phyloP scores from a whole-genome alignment of 2,329 filamentous ascomycete genomes.

The Scolecobasidium constrictum region DNA sequence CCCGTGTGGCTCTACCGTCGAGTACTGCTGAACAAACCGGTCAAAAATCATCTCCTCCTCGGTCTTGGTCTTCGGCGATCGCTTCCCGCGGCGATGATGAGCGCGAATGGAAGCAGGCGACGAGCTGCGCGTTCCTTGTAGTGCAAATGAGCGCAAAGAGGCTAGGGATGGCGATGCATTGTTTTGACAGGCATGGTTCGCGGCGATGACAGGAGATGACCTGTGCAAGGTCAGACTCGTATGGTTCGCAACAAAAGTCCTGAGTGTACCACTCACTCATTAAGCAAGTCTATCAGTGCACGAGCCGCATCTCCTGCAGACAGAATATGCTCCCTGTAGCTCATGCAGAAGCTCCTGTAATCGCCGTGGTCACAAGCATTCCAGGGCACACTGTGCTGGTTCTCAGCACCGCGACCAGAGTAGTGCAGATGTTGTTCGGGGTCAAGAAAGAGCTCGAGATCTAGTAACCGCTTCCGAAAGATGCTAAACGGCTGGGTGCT shows the following conservation, averaged over 20 bases:
- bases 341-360: not conserved
- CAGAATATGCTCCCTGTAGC: not conserved
- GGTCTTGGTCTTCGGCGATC: too few species aligned
- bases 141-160: too few species aligned
- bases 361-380: not conserved
- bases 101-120: too few species aligned
- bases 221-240: too few species aligned
- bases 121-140: too few species aligned
- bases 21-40: constrained; percentile 2
- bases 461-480: constrained; percentile 4
- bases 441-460: constrained; percentile 8
- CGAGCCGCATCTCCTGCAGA: not conserved
- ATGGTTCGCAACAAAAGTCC: too few species aligned
- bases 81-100: too few species aligned
- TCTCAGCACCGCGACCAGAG: not conserved
- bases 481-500: not conserved
- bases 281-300: too few species aligned
- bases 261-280: too few species aligned
- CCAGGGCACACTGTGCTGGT: constrained; percentile 5
- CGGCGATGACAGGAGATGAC: too few species aligned
- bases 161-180: too few species aligned
- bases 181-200: too few species aligned
- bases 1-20: not conserved
- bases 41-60: constrained; percentile 4
- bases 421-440: constrained; percentile 3